A percentile compares a stretch with the other conserved stretches of the same genome.
phyloP scores from a whole-genome alignment of 306 rosid species.

The Gleditsia sinensis region DNA sequence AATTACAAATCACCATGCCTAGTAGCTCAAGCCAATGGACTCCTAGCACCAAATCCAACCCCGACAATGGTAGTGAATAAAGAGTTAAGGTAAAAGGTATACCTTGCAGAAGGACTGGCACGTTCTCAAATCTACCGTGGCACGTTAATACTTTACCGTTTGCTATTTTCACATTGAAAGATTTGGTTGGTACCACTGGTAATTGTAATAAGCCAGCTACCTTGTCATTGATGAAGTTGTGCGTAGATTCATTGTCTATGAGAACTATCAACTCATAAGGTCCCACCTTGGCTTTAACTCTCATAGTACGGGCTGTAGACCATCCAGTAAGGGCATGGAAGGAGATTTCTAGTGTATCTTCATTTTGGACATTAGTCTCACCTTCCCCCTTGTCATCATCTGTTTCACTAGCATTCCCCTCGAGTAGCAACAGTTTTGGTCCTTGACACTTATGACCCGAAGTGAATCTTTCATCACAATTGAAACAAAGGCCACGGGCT shows the following conservation, averaged over 20 bases:
- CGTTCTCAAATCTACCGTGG: constrained; percentile 5
- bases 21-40: neutral
- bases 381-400: too few species aligned
- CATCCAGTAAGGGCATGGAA: too few species aligned
- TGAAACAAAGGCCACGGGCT: too few species aligned
- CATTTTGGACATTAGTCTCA: too few species aligned
- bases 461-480: too few species aligned
- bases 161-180: neutral
- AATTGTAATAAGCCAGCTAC: neutral
- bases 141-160: neutral
- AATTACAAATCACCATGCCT: neutral
- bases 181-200: neutral
- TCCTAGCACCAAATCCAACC: neutral
- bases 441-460: too few species aligned
- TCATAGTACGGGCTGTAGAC: too few species aligned
- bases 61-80: neutral
- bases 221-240: neutral
- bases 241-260: neutral
- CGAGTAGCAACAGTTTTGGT: too few species aligned
- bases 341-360: too few species aligned
- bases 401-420: too few species aligned
- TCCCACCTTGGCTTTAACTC: too few species aligned
- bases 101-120: neutral
- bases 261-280: neutral
- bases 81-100: neutral